Evolutionary conservation across 2,329 filamentous ascomycete genomes (phyloP).

Genomic region (Arthrobotrys pseudoclavata): DNA sequence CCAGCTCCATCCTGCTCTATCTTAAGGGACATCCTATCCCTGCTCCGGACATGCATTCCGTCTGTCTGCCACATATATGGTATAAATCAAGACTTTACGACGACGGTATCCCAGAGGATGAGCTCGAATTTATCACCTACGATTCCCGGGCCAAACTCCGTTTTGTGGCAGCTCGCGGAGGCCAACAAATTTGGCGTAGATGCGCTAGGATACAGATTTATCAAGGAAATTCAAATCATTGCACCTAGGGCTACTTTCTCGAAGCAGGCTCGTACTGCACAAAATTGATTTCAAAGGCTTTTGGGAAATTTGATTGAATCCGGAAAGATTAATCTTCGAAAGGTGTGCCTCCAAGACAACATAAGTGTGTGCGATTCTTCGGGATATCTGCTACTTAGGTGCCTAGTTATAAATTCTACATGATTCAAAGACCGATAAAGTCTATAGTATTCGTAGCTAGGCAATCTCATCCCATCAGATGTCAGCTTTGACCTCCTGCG

Average conservation of each 20-base stretch:
- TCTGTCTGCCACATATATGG: not conserved
- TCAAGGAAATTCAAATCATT: not conserved
- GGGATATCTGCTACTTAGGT: too few species aligned
- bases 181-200: not conserved
- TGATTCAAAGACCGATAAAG: too few species aligned
- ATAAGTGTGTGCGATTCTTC: not conserved
- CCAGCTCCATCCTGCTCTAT: not conserved
- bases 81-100: not conserved
- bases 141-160: not conserved
- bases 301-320: not conserved
- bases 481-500: not conserved
- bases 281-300: not conserved
- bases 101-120: not conserved
- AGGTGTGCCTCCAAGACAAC: not conserved
- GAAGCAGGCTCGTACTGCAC: not conserved
- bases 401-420: too few species aligned
- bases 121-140: too few species aligned
- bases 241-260: not conserved
- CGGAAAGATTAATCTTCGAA: not conserved
- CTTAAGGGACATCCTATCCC: constrained; percentile 2
- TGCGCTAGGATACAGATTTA: not conserved
- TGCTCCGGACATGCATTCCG: constrained; percentile 2
- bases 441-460: too few species aligned
- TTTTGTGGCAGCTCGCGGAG: not conserved
- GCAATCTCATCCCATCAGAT: too few species aligned